These are phyloP conservation scores for Spathaspora gorwiae DNA, from an alignment of 805 yeast genomes.

Conservation along the genomic window DNA sequence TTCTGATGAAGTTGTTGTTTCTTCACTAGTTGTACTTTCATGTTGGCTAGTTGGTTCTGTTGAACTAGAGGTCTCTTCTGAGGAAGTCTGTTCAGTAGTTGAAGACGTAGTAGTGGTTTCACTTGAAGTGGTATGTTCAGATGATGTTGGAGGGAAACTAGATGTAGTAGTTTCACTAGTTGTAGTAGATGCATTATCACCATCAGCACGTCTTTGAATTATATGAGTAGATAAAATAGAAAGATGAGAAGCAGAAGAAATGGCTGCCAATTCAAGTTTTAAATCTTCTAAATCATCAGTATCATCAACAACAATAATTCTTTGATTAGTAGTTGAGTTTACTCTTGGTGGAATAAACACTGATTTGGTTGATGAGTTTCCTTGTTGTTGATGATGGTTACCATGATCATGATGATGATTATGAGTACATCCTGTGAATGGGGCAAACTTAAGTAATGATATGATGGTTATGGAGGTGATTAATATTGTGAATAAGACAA, in stretches of 20 bases:
- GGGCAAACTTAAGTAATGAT: neutral
- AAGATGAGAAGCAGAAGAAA: neutral
- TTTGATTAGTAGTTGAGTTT: neutral
- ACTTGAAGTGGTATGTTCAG: neutral
- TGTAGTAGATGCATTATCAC: conserved; percentile 3
- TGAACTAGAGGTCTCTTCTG: conserved; percentile 5
- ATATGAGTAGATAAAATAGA: neutral
- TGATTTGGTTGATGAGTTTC: neutral
- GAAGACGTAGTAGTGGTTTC: conserved; percentile 4
- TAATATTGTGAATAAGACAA: conserved; percentile 1
- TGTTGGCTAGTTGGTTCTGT: conserved; percentile 2
- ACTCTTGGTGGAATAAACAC: too few species aligned
- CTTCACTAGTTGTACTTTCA: neutral
- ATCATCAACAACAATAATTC: neutral
- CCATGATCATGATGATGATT: neutral
- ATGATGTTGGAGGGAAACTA: conserved; percentile 2
- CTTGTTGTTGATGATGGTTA: neutral
- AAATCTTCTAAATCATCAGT: neutral
- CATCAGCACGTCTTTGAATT: conserved; percentile 2
- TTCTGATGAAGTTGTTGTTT: conserved; percentile 1
- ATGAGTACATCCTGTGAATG: neutral
- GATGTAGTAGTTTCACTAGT: neutral
- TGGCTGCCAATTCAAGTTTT: neutral
- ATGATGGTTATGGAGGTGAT: neutral
- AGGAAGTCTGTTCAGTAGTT: conserved; percentile 4